Conservation (phyloP, 257 asterid genomes). For the Ligustrum vulgare region DNA sequence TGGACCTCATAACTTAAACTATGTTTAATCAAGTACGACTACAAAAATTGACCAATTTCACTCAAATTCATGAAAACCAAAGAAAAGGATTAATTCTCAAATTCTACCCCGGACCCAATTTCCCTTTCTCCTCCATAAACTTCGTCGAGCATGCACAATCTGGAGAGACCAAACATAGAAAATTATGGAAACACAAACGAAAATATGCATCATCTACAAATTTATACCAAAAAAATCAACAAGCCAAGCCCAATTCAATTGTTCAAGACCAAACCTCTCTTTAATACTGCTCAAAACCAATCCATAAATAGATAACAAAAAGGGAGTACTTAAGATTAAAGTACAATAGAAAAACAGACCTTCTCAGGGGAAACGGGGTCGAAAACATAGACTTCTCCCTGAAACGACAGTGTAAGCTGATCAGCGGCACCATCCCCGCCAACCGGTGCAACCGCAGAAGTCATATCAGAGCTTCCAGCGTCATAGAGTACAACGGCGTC, state of each 20-base stretch:
- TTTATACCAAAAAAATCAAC: neutral
- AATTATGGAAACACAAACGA: neutral
- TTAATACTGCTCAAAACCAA: neutral
- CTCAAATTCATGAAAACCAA: neutral
- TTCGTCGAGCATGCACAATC: neutral
- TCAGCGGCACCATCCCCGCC: constrained; percentile 61
- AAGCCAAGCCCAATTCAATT: neutral
- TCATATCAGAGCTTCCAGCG: constrained; percentile 42
- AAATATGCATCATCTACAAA: neutral
- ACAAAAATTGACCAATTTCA: neutral
- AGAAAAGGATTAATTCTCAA: neutral
- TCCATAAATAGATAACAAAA: neutral
- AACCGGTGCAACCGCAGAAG: constrained; percentile 27
- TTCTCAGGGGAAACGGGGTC: constrained; percentile 93
- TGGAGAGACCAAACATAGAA: neutral
- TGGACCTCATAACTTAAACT: neutral
- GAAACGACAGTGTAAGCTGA: constrained; percentile 96
- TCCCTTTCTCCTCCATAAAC: neutral
- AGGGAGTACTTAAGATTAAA: neutral
- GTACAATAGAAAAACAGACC: constrained; percentile 34
- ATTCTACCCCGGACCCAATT: neutral
- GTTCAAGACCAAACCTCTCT: neutral
- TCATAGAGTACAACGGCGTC: constrained; percentile 46
- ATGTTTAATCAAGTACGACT: neutral
- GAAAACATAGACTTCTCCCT: constrained; percentile 91